These are phyloP conservation scores for Elaeagnus macrophylla DNA, from an alignment of 306 rosid species.

Conservation along the genomic window DNA sequence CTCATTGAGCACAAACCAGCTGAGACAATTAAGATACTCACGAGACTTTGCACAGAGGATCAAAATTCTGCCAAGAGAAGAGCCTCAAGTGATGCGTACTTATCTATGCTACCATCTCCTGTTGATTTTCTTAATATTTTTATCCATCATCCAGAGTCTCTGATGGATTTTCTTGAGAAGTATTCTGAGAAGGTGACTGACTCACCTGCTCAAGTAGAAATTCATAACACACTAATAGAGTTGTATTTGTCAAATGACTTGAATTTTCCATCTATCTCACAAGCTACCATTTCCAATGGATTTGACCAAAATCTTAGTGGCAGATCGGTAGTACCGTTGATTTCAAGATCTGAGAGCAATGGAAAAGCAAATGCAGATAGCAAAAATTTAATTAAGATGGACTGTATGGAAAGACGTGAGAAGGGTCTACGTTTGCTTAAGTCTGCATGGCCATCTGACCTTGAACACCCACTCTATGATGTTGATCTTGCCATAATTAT, in stretches of 20 bases:
- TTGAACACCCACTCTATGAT: conserved; percentile 85
- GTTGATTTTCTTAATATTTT: conserved; percentile 95
- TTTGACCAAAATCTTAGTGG: conserved; percentile 30
- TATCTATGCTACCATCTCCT: conserved; percentile 91
- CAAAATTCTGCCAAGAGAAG: conserved; percentile 45
- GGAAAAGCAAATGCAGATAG: conserved; percentile 37
- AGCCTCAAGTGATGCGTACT: conserved; percentile 36
- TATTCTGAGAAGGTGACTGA: conserved; percentile 79
- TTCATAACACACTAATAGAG: conserved; percentile 89
- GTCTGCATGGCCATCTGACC: conserved; percentile 74
- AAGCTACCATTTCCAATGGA: conserved; percentile 39
- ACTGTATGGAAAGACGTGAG: conserved; percentile 43
- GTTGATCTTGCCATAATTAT: conserved; percentile 85
- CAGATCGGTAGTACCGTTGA: conserved; percentile 24
- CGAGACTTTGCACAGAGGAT: conserved; percentile 87
- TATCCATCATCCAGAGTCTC: conserved; percentile 78
- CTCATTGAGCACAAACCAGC: conserved; percentile 86
- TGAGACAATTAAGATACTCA: conserved; percentile 83
- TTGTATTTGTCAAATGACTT: conserved; percentile 82
- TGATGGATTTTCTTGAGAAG: conserved; percentile 91
- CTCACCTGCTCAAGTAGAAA: conserved; percentile 95
- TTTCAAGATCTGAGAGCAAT: conserved; percentile 36
- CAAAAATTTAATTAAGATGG: conserved; percentile 32
- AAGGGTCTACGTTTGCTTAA: conserved; percentile 69
- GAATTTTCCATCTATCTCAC: conserved; percentile 63